Percentiles rank a stretch among this genome's conserved stretches.
These are phyloP conservation scores for Rhododendron henanense DNA, from an alignment of 148 eudicot species.

Conservation along the genomic window DNA sequence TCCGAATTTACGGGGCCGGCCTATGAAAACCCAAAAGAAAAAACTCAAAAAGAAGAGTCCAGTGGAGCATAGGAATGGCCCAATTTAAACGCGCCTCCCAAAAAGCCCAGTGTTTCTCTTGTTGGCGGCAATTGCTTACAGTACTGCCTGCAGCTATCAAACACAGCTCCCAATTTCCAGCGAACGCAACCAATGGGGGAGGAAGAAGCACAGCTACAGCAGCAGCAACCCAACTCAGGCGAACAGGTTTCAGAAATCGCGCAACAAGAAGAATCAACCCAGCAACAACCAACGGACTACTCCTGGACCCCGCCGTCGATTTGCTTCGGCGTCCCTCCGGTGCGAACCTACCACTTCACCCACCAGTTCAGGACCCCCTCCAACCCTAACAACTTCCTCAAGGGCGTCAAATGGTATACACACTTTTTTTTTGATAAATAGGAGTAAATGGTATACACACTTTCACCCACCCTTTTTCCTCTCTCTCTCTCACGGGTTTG, in stretches of 20 bases:
- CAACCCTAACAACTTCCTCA: conserved; percentile 85
- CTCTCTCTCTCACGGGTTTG: neutral
- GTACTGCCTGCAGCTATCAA: neutral
- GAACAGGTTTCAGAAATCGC: neutral
- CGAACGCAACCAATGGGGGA: conserved; percentile 19
- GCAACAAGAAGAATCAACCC: conserved; percentile 15
- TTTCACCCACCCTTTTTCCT: neutral
- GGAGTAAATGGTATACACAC: conserved; percentile 49
- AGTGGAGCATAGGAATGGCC: neutral
- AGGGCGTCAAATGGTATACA: conserved; percentile 71
- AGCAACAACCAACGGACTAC: conserved; percentile 9
- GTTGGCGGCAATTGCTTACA: neutral
- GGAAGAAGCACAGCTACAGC: conserved; percentile 17
- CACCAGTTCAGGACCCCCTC: conserved; percentile 58
- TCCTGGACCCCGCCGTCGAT: conserved; percentile 60
- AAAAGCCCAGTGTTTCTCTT: neutral
- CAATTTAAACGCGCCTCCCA: neutral
- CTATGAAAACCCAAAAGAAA: no score
- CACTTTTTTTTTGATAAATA: neutral
- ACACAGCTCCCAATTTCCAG: neutral
- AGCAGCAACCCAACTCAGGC: conserved; percentile 2
- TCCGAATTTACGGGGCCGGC: no score
- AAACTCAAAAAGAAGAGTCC: neutral
- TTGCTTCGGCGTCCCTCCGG: conserved; percentile 54
- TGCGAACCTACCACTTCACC: conserved; percentile 61